Percentiles rank a stretch among this genome's conserved stretches.
phyloP scores from a whole-genome alignment of 768 basidiomycete genomes.

The Guyanaporus albipodus region DNA sequence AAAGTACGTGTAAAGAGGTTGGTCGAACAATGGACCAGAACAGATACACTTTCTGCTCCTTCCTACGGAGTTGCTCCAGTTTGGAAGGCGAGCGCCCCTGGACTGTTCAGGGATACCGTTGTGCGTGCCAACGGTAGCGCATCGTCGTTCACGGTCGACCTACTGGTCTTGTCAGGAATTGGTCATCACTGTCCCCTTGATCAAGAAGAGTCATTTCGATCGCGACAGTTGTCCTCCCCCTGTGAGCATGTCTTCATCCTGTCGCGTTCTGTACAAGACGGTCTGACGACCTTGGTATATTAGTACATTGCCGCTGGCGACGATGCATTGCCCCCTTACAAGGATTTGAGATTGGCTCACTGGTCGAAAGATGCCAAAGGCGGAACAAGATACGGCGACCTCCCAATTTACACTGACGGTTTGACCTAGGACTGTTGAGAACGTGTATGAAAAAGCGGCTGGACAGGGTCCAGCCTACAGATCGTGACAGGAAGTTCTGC shows the following conservation, averaged over 20 bases:
- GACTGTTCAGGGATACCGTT: constrained; percentile 34
- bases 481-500: neutral
- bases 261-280: neutral
- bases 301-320: constrained; percentile 39
- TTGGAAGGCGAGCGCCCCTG: constrained; percentile 42
- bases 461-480: constrained; percentile 7
- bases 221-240: constrained; percentile 42
- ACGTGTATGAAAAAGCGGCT: neutral
- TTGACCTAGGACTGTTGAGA: neutral
- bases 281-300: neutral
- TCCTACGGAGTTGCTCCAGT: constrained; percentile 29
- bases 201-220: constrained; percentile 35
- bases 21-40: constrained; percentile 37
- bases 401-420: constrained; percentile 43
- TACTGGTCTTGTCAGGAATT: constrained; percentile 32
- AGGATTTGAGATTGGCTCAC: constrained; percentile 22
- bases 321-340: constrained; percentile 34
- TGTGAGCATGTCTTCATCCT: constrained; percentile 22
- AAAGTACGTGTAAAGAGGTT: constrained; percentile 36
- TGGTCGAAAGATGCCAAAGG: constrained; percentile 26
- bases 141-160: neutral
- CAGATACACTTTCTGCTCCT: constrained; percentile 32
- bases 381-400: constrained; percentile 33
- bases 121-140: constrained; percentile 27
- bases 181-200: constrained; percentile 35